Conservation (phyloP, 768 basidiomycete species). For the Galerina marginata region DNA sequence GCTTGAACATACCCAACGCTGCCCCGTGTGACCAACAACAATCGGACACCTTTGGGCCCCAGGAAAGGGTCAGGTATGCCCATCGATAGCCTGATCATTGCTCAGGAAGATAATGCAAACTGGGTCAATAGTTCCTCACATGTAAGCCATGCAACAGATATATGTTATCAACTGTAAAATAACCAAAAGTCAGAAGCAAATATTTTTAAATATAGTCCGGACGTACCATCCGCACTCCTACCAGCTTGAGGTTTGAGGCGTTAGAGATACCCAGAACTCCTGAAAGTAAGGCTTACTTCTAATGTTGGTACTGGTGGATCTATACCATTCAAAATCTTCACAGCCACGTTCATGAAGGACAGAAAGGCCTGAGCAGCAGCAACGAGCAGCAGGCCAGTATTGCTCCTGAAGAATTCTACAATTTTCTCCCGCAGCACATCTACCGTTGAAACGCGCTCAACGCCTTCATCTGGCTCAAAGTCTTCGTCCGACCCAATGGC, state of each 20-base stretch:
- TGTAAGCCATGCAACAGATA: constrained; percentile 60
- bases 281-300: constrained; percentile 44
- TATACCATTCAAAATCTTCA: constrained; percentile 64
- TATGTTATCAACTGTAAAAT: constrained; percentile 15
- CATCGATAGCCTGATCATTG: constrained; percentile 8
- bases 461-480: neutral
- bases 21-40: constrained; percentile 61
- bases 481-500: neutral
- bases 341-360: constrained; percentile 63
- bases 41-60: constrained; percentile 72
- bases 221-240: constrained; percentile 25
- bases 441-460: neutral
- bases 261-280: constrained; percentile 33
- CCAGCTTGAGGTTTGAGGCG: constrained; percentile 43
- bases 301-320: constrained; percentile 63
- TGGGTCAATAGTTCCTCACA: constrained; percentile 46
- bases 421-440: neutral
- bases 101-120: constrained; percentile 18
- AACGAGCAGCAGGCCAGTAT: constrained; percentile 67
- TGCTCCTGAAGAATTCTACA: constrained; percentile 27
- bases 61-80: constrained; percentile 54
- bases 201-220: constrained; percentile 42
- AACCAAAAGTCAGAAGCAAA: neutral
- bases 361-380: constrained; percentile 63
- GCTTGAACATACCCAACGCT: constrained; percentile 56